phyloP scores from a whole-genome alignment of 148 eudicot genomes.

The Persicaria maculosa region DNA sequence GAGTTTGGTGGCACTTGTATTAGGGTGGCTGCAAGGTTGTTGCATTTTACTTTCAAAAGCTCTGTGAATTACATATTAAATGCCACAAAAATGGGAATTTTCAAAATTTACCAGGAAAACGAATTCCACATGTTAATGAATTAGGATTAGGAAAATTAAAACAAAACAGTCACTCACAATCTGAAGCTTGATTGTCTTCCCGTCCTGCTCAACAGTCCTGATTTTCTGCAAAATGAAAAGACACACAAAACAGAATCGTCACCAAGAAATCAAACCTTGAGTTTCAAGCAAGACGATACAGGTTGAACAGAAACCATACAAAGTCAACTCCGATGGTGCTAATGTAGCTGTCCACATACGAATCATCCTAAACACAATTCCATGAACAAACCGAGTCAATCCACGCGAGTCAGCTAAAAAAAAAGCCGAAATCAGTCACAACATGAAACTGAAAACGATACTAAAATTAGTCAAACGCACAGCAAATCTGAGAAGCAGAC shows the following conservation, averaged over 20 bases:
- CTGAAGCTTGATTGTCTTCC: slow-evolving; percentile 83
- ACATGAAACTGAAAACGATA: neutral
- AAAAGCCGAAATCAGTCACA: neutral
- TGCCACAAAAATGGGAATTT: too few species aligned
- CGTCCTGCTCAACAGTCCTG: slow-evolving; percentile 82
- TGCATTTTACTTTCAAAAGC: too few species aligned
- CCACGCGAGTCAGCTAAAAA: neutral
- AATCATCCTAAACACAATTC: slow-evolving; percentile 49
- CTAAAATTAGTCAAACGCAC: slow-evolving; percentile 28
- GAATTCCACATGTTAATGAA: too few species aligned
- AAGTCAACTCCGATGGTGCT: slow-evolving; percentile 94
- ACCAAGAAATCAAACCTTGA: neutral
- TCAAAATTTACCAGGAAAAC: too few species aligned
- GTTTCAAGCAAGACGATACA: neutral
- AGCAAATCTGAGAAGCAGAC: slow-evolving; percentile 79
- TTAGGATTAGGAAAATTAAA: neutral
- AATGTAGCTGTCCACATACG: slow-evolving; percentile 84
- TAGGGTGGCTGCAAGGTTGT: too few species aligned
- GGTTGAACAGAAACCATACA: slow-evolving; percentile 30
- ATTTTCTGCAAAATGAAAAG: slow-evolving; percentile 50
- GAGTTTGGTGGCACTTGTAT: too few species aligned
- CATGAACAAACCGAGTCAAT: slow-evolving; percentile 8
- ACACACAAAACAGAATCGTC: slow-evolving; percentile 3
- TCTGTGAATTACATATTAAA: too few species aligned
- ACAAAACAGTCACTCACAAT: slow-evolving; percentile 48